These are phyloP conservation scores for Parmelia sp. DNA, from an alignment of 495 filamentous ascomycete genomes.

Conservation along the genomic window DNA sequence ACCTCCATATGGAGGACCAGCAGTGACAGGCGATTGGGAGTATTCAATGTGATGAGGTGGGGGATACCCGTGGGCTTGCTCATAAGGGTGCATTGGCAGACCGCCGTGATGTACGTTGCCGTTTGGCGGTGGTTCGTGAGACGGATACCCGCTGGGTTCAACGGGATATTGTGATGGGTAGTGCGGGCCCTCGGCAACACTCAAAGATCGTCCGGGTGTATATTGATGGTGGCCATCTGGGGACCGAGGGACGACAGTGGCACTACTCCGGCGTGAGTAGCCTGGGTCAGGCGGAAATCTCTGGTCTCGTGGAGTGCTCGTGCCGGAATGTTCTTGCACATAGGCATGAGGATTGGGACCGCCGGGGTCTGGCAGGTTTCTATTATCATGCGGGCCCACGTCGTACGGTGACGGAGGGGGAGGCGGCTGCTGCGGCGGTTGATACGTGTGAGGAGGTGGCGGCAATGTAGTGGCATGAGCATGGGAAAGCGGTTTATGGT, in stretches of 20 bases:
- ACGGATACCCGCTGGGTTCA: constrained; percentile 21
- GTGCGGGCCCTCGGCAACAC: constrained; percentile 23
- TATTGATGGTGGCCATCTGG: constrained; percentile 25
- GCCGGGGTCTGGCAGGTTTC: constrained; percentile 25
- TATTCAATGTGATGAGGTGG: constrained; percentile 23
- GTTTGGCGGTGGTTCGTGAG: constrained; percentile 24
- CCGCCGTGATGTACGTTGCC: constrained; percentile 25
- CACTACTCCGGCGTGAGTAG: constrained; percentile 26
- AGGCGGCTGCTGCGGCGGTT: constrained; percentile 19
- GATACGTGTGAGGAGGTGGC: constrained; percentile 22
- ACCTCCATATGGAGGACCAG: constrained; percentile 22
- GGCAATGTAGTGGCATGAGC: constrained; percentile 16
- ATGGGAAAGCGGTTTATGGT: constrained; percentile 22
- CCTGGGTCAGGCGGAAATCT: constrained; percentile 23
- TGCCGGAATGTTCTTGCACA: constrained; percentile 27
- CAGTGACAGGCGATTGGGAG: constrained; percentile 24
- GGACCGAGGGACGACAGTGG: constrained; percentile 24
- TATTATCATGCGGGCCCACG: constrained; percentile 20
- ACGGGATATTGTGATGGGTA: constrained; percentile 24
- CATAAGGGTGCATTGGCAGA: constrained; percentile 25
- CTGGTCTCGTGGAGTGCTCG: constrained; percentile 28
- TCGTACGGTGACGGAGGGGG: constrained; percentile 26
- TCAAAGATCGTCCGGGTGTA: constrained; percentile 21
- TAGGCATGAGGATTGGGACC: constrained; percentile 26
- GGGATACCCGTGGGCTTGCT: constrained; percentile 18